Conservation (phyloP, 1,284 basidiomycete species). For the Volvariella volvacea region DNA sequence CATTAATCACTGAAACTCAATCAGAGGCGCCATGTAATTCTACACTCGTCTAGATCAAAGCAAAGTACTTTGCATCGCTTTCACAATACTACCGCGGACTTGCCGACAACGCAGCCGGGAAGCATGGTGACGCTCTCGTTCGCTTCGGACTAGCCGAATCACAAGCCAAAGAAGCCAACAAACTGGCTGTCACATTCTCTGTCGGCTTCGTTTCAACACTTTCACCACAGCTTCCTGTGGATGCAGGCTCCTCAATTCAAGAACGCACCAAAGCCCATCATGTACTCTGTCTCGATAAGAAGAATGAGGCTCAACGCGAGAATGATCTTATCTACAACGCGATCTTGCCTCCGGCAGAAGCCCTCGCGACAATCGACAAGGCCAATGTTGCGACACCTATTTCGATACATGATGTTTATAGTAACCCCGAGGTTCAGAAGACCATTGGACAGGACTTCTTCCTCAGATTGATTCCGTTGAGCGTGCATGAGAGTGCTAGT, state of each 20-base stretch:
- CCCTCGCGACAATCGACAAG: conserved; percentile 79
- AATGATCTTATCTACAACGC: conserved; percentile 99
- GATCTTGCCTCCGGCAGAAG: conserved; percentile 77
- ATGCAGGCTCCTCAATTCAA: conserved; percentile 72
- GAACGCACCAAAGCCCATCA: conserved; percentile 85
- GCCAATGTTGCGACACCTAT: conserved; percentile 74
- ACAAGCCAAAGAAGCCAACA: conserved; percentile 80
- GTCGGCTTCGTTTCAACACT: conserved; percentile 67
- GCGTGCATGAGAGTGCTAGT: conserved; percentile 93
- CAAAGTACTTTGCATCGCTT: conserved; percentile 84
- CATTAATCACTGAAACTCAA: not conserved
- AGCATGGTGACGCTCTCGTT: conserved; percentile 84
- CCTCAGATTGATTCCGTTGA: conserved; percentile 81
- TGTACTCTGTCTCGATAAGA: conserved; percentile 72
- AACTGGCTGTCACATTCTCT: conserved; percentile 65
- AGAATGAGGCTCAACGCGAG: conserved; percentile 75
- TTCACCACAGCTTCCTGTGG: conserved; percentile 83
- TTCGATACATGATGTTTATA: conserved; percentile 92
- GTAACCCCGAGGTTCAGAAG: conserved; percentile 87
- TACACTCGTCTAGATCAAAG: conserved; percentile 60
- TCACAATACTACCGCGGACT: conserved; percentile 84
- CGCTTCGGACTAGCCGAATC: conserved; percentile 78
- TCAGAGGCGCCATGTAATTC: not conserved
- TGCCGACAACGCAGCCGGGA: conserved; percentile 71
- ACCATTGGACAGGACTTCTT: conserved; percentile 94